Conservation (phyloP, 257 asterid genomes). For the Rehmannia glutinosa region DNA sequence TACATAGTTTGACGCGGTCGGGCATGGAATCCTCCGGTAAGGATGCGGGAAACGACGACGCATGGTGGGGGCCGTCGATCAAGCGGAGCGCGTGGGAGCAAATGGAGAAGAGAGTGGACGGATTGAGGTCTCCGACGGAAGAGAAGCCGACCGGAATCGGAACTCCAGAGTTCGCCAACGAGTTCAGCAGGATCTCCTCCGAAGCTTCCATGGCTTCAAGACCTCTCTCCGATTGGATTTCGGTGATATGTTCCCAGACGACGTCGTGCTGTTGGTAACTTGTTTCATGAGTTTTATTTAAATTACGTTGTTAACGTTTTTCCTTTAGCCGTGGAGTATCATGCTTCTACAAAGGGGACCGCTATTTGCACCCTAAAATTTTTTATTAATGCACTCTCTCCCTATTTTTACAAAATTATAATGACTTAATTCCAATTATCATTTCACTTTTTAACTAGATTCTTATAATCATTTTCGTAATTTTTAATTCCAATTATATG, state of each 20-base stretch:
- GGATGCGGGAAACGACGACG: constrained; percentile 35
- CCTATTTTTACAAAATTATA: too few species aligned
- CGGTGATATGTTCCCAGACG: background rate
- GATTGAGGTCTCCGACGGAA: constrained; percentile 46
- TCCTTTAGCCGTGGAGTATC: too few species aligned
- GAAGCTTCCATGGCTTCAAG: constrained; percentile 40
- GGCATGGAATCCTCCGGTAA: constrained; percentile 49
- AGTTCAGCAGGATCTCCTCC: constrained; percentile 51
- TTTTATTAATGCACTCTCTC: too few species aligned
- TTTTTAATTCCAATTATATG: too few species aligned
- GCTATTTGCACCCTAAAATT: too few species aligned
- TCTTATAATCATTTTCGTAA: too few species aligned
- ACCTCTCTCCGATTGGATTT: background rate
- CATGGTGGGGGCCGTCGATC: constrained; percentile 25
- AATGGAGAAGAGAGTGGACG: constrained; percentile 36
- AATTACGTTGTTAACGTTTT: too few species aligned
- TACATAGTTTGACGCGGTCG: constrained; percentile 43
- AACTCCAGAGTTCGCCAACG: constrained; percentile 52
- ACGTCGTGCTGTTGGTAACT: background rate
- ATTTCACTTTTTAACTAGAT: too few species aligned
- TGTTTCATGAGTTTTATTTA: too few species aligned
- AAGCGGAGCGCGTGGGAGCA: constrained; percentile 44
- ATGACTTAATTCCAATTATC: too few species aligned
- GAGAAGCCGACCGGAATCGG: constrained; percentile 41
- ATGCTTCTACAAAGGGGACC: too few species aligned